These are phyloP conservation scores for Cicer chorassanicum DNA, from an alignment of 306 rosid genomes.

Conservation along the genomic window DNA sequence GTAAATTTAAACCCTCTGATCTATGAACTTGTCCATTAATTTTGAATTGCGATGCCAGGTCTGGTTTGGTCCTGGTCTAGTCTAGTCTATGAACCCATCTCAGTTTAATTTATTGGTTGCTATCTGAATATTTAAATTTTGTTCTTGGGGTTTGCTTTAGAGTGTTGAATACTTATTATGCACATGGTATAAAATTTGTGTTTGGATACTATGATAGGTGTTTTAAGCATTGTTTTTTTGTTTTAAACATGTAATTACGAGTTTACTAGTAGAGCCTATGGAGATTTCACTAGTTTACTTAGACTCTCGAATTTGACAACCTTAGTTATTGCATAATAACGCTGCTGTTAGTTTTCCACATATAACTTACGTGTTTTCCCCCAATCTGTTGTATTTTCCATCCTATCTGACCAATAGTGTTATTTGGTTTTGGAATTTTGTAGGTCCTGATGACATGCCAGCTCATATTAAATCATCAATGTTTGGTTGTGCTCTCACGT, in stretches of 20 bases:
- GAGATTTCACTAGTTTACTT: background rate
- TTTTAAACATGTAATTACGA: background rate
- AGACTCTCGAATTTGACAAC: background rate
- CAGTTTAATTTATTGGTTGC: background rate
- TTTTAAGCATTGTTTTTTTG: background rate
- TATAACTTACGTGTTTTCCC: background rate
- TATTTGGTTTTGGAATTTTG: constrained; percentile 43
- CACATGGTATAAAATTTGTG: background rate
- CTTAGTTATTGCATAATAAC: background rate
- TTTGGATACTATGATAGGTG: background rate
- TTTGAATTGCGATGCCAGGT: background rate
- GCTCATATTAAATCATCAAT: constrained; percentile 97
- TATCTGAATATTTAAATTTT: background rate
- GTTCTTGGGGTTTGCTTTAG: background rate
- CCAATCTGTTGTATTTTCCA: constrained; percentile 7
- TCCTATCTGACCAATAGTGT: background rate
- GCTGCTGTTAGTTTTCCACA: constrained; percentile 12
- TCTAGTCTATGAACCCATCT: background rate
- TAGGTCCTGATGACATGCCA: constrained; percentile 98
- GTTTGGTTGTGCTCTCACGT: constrained; percentile 90
- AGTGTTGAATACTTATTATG: background rate
- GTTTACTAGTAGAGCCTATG: background rate
- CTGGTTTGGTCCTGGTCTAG: background rate
- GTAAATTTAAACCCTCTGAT: background rate
- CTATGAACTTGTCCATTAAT: background rate